Evolutionary conservation across 441 rosid genomes (phyloP), one percentile per base, ranked within the genome.

Genomic region (Pelargonium australe): DNA sequence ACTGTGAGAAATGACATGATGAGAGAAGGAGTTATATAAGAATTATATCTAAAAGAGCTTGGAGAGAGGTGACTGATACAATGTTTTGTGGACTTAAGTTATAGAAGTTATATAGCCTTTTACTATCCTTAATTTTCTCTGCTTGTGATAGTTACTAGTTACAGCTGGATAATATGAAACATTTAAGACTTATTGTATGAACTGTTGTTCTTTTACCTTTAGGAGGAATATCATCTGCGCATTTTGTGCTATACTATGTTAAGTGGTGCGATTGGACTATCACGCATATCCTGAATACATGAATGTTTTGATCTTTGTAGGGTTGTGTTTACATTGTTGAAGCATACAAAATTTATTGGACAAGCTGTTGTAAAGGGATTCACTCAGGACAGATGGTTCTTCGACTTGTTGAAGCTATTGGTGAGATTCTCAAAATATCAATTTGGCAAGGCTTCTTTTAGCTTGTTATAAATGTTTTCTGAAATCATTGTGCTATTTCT

Each of bases 331-430:
- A 87, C 78, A 81, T 89, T 17, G 34, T 78, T 4, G 98, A 92
- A n/a, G 98, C 98, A 45, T 92, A 87, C 76, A 86, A 84, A 82
- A 84, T 90, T 14, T 88, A 88, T 60, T 92, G 98, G 96, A 70
- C 88, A 68, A 79, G 84, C 83, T 89, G 97, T 75, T 80, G 84
- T 65, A 87, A 85, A 76, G 96, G 96, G 55, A 11, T 88, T 78
- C 96, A 89, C 81, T 75, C 89, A 0, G 96, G 97, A 74, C 79
- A 87, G 72, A 92, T 92, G 96, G 97, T 92, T 80, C 84, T 92
- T 25, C 84, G 86, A 63, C 78, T 89, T 43, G 97, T 92, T 51
- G 97, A 92, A 82, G 96, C 97, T 75, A 89, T 89, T 45, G 97
- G 97, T 91, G 70, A 79, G 78, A 65, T n/a, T 19, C 69, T 70